phyloP scores from a whole-genome alignment of 305 asterid genomes.

The Solanum aculeatissimum region DNA sequence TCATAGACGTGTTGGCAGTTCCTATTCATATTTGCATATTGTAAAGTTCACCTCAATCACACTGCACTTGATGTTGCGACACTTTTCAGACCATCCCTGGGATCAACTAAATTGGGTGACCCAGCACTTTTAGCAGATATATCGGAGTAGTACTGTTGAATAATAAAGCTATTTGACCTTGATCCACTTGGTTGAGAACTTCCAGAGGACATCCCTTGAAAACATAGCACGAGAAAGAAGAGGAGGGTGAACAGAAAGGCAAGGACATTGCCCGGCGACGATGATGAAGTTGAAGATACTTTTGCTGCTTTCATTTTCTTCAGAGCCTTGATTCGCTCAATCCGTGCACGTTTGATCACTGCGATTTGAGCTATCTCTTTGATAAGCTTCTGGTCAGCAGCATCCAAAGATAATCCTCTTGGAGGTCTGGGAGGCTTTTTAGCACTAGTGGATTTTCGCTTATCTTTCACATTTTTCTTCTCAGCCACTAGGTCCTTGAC shows the following conservation, averaged over 20 bases:
- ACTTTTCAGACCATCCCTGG: not conserved
- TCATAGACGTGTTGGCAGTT: not conserved
- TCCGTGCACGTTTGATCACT: constrained; percentile 62
- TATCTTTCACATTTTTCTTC: constrained; percentile 42
- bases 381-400: constrained; percentile 74
- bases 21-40: not conserved
- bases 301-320: constrained; percentile 65
- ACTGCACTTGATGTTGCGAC: not conserved
- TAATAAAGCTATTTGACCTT: constrained; percentile 5
- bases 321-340: constrained; percentile 63
- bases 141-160: constrained; percentile 8
- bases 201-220: constrained; percentile 40
- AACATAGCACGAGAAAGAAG: constrained; percentile 51
- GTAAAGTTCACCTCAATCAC: not conserved
- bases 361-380: constrained; percentile 65
- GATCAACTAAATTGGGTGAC: constrained; percentile 18
- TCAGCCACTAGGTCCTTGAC: not conserved
- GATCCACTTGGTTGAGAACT: constrained; percentile 6
- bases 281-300: constrained; percentile 24
- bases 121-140: constrained; percentile 13
- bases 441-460: constrained; percentile 35
- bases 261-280: constrained; percentile 39
- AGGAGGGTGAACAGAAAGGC: constrained; percentile 63
- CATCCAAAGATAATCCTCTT: constrained; percentile 57
- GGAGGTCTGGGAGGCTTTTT: constrained; percentile 81